Evolutionary conservation across 2,329 filamentous ascomycete species (phyloP), one percentile per base, ranked within the genome.

Genomic region (Neopestalotiopsis sp.): DNA sequence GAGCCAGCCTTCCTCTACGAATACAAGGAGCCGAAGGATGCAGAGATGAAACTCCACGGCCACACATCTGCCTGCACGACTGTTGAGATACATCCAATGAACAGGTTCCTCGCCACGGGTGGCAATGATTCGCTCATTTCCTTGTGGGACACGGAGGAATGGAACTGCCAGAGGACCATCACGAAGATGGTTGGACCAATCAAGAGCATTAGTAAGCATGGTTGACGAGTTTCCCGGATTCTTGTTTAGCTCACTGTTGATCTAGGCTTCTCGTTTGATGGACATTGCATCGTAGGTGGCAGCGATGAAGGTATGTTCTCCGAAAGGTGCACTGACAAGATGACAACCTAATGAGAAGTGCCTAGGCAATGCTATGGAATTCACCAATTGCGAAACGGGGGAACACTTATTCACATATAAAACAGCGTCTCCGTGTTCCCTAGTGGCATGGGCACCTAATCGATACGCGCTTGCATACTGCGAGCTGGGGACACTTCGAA

Each of bases 121-220:
- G 92, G 92, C 10, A 89, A 90, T 10, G 93, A 95, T 75, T 92
- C 91, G 1, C 87, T 94, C 65, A 91, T 95, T 72, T 86, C 91
- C 5, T 83, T 95, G 3, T 95, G 92, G 91, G 92, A 95, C 75
- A 94, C 92, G 3, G 86, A 86, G 56, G 90, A 93, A 73, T 94
- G 92, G 91, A 89, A 93, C 68, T 94, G 92, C 76, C 87, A 91
- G 75, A 87, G 90, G 70, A 94, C 92, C 1, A 84, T 94, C 57
- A 89, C 89, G 45, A 86, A 88, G 73, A 91, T 93, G 83, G 85
- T 87, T 10, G 91, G 91, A 1, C 89, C 92, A 3, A 90, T 95
- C 34, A 87, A 89, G 75, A 92, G 88, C 76, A 85, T 95, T 68
- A 89, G 88, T 89, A 79, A 70, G 86, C 81, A 62, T 17, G 14